Percentiles rank a stretch among this genome's conserved stretches.
Evolutionary conservation across 371 early-diverging fungal species (phyloP).

Genomic region (Actinomucor elegans): DNA sequence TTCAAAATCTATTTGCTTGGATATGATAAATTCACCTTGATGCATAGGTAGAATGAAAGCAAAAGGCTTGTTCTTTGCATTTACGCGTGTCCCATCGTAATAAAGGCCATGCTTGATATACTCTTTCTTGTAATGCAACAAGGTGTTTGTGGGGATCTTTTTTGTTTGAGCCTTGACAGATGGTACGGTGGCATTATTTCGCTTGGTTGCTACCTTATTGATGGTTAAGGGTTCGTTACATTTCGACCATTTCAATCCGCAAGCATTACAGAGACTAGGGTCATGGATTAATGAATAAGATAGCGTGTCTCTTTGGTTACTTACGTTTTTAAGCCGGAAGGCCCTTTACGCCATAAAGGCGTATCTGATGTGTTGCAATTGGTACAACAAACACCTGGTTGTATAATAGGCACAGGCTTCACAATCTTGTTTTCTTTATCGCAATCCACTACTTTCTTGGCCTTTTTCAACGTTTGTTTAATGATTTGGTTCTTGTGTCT

Average conservation of each 20-base stretch:
- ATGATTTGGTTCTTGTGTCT: background rate
- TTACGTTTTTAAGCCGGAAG: constrained; percentile 38
- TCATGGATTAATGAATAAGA: background rate
- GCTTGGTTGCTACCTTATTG: background rate
- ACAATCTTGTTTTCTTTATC: background rate
- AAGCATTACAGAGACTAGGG: constrained; percentile 44
- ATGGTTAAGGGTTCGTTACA: background rate
- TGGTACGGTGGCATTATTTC: too few relatives aligned
- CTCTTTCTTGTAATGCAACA: constrained; percentile 12
- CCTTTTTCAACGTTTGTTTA: constrained; percentile 3
- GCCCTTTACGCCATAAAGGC: constrained; percentile 39
- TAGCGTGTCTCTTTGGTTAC: background rate
- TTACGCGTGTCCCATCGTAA: constrained; percentile 2
- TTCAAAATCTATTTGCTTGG: constrained; percentile 41
- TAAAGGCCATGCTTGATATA: constrained; percentile 20
- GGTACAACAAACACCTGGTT: too few relatives aligned
- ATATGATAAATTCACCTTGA: constrained; percentile 45
- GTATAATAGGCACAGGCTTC: too few relatives aligned
- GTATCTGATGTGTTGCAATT: constrained; percentile 22
- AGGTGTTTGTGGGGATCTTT: background rate
- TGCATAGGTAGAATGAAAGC: constrained; percentile 53
- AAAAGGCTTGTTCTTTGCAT: constrained; percentile 10
- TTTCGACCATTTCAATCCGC: constrained; percentile 37
- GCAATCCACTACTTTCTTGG: background rate
- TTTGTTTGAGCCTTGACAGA: too few relatives aligned